phyloP scores from a whole-genome alignment of 495 filamentous ascomycete genomes.

The Hypoxylon intermedium region DNA sequence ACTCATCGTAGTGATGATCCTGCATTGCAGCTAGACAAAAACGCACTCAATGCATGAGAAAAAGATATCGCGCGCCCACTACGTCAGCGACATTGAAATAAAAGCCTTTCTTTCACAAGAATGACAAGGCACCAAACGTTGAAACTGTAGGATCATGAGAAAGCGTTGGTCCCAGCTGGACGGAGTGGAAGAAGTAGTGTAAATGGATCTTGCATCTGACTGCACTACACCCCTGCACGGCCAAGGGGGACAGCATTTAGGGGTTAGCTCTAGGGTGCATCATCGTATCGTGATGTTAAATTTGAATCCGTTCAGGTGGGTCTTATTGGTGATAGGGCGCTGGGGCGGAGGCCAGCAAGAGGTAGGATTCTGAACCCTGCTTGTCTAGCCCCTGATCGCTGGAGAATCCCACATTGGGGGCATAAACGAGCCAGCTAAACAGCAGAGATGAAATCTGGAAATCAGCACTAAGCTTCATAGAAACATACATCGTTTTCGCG shows the following conservation, averaged over 20 bases:
- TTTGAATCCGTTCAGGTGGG: neutral
- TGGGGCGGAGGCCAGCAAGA: neutral
- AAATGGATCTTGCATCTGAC: neutral
- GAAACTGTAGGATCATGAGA: neutral
- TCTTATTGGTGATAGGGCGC: neutral
- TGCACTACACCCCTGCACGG: neutral
- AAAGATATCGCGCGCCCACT: neutral
- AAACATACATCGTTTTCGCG: no score
- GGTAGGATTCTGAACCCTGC: constrained; percentile 22
- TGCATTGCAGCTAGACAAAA: constrained; percentile 28
- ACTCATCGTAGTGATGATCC: constrained; percentile 14
- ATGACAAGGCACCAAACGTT: neutral
- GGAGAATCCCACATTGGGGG: no score
- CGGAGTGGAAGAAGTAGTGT: neutral
- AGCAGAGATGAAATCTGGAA: no score
- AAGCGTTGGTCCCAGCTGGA: neutral
- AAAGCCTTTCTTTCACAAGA: neutral
- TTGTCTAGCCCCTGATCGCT: neutral
- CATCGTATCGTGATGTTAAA: constrained; percentile 1
- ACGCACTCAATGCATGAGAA: constrained; percentile 11
- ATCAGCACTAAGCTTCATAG: no score
- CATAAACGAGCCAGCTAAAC: no score
- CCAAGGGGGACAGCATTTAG: neutral
- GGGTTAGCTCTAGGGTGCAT: neutral
- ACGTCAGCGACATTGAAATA: neutral